Evolutionary conservation across 1,139 yeast species (phyloP), one percentile per base, ranked within the genome.

Genomic region (Torulaspora pretoriensis): DNA sequence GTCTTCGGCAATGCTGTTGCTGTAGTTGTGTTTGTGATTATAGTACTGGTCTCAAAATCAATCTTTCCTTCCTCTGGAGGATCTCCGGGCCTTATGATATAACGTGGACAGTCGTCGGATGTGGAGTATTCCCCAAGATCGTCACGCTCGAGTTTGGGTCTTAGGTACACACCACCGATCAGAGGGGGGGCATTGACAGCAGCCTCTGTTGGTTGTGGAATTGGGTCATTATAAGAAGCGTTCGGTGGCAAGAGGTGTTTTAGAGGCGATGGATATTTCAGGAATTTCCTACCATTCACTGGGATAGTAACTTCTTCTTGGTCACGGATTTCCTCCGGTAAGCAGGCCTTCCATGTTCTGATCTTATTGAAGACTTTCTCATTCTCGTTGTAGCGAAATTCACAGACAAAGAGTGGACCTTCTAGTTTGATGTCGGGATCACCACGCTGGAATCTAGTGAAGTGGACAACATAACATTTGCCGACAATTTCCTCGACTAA

Each of bases 271-370:
- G 85, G 90, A 58, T 72, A 81, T 60, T 81, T 80, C 61, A 84
- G 73, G 52, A 84, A 80, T 57, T 95, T 77, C 46, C 75, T 68
- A 16, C 69, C 68, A 42, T 72, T 65, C 27, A 79, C 69, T 19
- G 79, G 80, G 35, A 82, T 81, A 54, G 94, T 90, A 38, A 88
- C 88, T 63, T 92, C 97, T 45, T 81, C 84, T 41, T 79, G 75
- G 51, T 85, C 90, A 60, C 97, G 80, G 32, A 90, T 86, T 63
- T 90, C 98, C 66, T 92, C 98, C 0, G 98, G 98, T 54, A 92
- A 75, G 70, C 98, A 92, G 3, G 97, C 97, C 65, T 88, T 92
- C 98, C 98, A 92, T 1, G 98, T 92, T 61, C 97, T 79, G 59
- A 92, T 92, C 63, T 94, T 83, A 68, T 92, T 92, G 72, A 92